Conservation (phyloP, 768 basidiomycete species). For the Mycena venus region DNA sequence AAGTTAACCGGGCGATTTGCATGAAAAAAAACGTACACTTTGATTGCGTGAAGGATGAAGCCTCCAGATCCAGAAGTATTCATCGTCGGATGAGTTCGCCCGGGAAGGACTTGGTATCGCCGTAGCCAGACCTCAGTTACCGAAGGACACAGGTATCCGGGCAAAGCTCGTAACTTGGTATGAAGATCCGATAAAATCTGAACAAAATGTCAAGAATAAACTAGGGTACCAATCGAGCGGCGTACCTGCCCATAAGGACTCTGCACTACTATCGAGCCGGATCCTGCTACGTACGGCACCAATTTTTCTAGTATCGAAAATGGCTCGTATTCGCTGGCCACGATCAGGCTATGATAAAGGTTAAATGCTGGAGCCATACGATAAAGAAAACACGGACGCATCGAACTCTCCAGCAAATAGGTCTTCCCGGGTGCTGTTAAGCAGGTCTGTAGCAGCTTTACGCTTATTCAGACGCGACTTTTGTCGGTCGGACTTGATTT, state of each 20-base stretch:
- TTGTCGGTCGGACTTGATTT: conserved; percentile 80
- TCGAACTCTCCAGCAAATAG: conserved; percentile 92
- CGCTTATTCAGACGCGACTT: conserved; percentile 81
- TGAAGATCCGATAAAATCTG: conserved; percentile 87
- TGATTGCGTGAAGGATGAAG: conserved; percentile 86
- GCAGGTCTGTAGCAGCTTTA: conserved; percentile 72
- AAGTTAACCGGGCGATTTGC: not conserved
- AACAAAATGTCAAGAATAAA: not conserved
- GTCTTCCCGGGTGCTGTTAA: conserved; percentile 80
- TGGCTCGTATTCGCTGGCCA: conserved; percentile 90
- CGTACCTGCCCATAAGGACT: conserved; percentile 84
- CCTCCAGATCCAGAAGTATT: conserved; percentile 90
- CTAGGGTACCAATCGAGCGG: conserved; percentile 5
- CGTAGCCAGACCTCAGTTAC: conserved; percentile 91
- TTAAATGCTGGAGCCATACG: not conserved
- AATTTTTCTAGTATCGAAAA: conserved; percentile 83
- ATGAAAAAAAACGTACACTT: conserved; percentile 69
- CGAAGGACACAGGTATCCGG: conserved; percentile 80
- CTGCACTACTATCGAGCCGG: conserved; percentile 88
- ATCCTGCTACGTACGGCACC: conserved; percentile 85
- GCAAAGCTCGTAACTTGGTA: conserved; percentile 72
- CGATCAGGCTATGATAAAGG: conserved; percentile 66
- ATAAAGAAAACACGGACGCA: conserved; percentile 62
- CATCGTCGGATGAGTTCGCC: conserved; percentile 97
- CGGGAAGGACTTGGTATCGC: conserved; percentile 95